Evolutionary conservation across 1,284 basidiomycete species (phyloP).

Genomic region (Fistulina hepatica): DNA sequence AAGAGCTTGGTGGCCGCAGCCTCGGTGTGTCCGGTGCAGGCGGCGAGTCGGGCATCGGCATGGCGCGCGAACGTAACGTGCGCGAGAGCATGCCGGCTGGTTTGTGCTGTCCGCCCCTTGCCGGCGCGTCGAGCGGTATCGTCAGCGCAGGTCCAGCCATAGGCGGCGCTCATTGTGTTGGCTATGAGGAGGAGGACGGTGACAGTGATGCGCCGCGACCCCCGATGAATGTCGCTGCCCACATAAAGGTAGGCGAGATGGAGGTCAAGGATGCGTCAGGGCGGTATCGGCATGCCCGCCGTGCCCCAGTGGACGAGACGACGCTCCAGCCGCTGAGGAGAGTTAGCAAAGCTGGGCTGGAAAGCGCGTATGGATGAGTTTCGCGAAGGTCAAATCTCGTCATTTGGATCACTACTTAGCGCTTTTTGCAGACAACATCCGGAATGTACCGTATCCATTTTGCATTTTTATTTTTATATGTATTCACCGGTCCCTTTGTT

Average conservation of each 20-base stretch:
- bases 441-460: too few species aligned
- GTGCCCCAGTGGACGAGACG: constrained; percentile 75
- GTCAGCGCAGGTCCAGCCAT: neutral
- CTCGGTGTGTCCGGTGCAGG: constrained; percentile 43
- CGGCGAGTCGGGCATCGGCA: constrained; percentile 24
- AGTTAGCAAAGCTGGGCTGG: constrained; percentile 83
- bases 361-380: too few species aligned
- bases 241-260: constrained; percentile 38
- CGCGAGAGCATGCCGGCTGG: constrained; percentile 60
- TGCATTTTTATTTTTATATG: too few species aligned
- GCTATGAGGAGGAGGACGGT: constrained; percentile 10
- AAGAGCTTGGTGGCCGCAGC: constrained; percentile 75
- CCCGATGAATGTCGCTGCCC: constrained; percentile 11
- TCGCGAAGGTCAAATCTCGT: too few species aligned
- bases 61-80: constrained; percentile 26
- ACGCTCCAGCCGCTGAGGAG: constrained; percentile 79
- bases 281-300: constrained; percentile 73
- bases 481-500: too few species aligned
- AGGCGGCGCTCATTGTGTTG: constrained; percentile 17
- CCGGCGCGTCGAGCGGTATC: constrained; percentile 19
- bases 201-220: too few species aligned
- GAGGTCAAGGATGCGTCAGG: constrained; percentile 78
- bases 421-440: too few species aligned
- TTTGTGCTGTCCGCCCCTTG: constrained; percentile 29
- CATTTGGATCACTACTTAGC: too few species aligned